Evolutionary conservation across 805 yeast genomes (phyloP).

Genomic region (Barnettozyma salicaria): DNA sequence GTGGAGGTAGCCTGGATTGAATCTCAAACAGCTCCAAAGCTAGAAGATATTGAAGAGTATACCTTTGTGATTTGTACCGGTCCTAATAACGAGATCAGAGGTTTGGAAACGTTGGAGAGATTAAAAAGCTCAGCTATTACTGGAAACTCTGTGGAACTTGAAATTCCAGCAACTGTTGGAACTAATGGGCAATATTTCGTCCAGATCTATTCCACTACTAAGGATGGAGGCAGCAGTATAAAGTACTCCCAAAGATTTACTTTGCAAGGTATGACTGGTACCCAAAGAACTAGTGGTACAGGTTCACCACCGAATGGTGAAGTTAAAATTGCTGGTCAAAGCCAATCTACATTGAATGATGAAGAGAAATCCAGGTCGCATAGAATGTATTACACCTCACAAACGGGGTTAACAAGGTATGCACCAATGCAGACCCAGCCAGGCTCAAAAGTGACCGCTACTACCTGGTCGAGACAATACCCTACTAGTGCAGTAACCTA

Average conservation of each 20-base stretch:
- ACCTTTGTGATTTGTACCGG: slow-evolving; percentile 69
- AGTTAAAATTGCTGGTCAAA: slow-evolving; percentile 28
- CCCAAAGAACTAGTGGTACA: slow-evolving; percentile 35
- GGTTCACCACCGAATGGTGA: slow-evolving; percentile 40
- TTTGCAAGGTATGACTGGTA: slow-evolving; percentile 69
- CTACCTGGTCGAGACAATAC: slow-evolving; percentile 59
- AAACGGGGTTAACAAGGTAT: slow-evolving; percentile 70
- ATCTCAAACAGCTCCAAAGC: slow-evolving; percentile 42
- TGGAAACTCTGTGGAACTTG: slow-evolving; percentile 35
- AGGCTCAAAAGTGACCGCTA: slow-evolving; percentile 54
- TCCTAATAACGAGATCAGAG: slow-evolving; percentile 42
- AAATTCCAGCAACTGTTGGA: slow-evolving; percentile 39
- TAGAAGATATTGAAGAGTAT: slow-evolving; percentile 38
- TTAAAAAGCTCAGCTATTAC: slow-evolving; percentile 28
- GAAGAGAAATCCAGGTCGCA: slow-evolving; percentile 48
- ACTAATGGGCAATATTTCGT: slow-evolving; percentile 66
- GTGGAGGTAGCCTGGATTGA: slow-evolving; percentile 47
- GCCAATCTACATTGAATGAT: slow-evolving; percentile 31
- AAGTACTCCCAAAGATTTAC: slow-evolving; percentile 64
- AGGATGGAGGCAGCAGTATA: slow-evolving; percentile 41
- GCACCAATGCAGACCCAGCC: slow-evolving; percentile 97
- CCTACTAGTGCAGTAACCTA: slow-evolving; percentile 66
- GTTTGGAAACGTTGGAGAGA: slow-evolving; percentile 29
- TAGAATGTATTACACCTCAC: slow-evolving; percentile 63
- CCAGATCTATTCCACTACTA: slow-evolving; percentile 50